Percentiles rank a stretch among this genome's conserved stretches.
Evolutionary conservation across 805 yeast genomes (phyloP).

Genomic region (Metschnikowia picachoensis): DNA sequence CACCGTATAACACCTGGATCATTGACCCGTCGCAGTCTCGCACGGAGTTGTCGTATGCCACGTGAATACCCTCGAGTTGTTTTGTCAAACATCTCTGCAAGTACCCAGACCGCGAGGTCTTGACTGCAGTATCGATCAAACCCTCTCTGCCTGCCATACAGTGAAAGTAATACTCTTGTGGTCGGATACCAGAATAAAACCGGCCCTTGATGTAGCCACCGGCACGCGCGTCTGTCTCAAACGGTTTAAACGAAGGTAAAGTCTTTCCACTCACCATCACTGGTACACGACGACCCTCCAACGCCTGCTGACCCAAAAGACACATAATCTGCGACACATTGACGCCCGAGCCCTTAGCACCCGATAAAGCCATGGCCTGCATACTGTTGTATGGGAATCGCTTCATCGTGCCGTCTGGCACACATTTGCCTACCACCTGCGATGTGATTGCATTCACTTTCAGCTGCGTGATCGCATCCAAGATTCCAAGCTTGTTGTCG

Average conservation of each 20-base stretch:
- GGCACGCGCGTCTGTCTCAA: conserved; percentile 95
- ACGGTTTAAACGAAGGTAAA: conserved; percentile 92
- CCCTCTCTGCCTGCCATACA: conserved; percentile 99
- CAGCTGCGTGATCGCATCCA: conserved; percentile 93
- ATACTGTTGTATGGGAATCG: conserved; percentile 92
- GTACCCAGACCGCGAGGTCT: conserved; percentile 97
- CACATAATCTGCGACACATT: conserved; percentile 99
- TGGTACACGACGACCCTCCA: conserved; percentile 99
- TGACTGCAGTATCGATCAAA: conserved; percentile 97
- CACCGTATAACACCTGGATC: conserved; percentile 95
- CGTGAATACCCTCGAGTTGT: conserved; percentile 95
- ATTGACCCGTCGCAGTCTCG: conserved; percentile 94
- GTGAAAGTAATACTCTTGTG: conserved; percentile 99
- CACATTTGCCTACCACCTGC: conserved; percentile 90
- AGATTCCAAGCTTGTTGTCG: conserved; percentile 82
- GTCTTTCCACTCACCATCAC: conserved; percentile 99
- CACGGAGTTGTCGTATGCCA: conserved; percentile 89
- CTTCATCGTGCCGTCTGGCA: conserved; percentile 95
- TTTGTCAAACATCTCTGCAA: conserved; percentile 97
- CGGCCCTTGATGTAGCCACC: conserved; percentile 98
- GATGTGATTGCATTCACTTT: conserved; percentile 90
- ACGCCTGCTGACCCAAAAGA: conserved; percentile 96
- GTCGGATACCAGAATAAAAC: conserved; percentile 95
- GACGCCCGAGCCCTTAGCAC: conserved; percentile 98
- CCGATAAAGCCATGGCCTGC: conserved; percentile 99